These are phyloP conservation scores for Sugiyamaella floridensis DNA, from an alignment of 805 yeast species.

Conservation along the genomic window DNA sequence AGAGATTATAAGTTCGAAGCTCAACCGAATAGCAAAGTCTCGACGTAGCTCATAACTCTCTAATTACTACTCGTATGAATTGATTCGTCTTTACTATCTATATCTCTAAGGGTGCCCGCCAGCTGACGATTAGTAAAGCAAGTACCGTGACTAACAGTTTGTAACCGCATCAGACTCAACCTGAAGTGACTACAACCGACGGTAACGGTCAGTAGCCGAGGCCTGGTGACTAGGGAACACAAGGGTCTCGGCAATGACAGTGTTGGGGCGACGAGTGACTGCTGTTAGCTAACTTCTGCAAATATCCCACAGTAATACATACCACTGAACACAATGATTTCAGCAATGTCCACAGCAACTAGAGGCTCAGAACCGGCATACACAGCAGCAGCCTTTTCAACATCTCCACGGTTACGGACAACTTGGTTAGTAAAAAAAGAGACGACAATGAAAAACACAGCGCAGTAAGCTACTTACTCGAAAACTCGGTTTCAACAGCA, in stretches of 20 bases:
- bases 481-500: conserved; percentile 72
- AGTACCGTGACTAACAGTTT: no score
- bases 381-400: conserved; percentile 52
- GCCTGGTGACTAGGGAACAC: conserved; percentile 87
- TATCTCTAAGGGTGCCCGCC: no score
- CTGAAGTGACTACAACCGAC: neutral
- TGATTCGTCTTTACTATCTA: no score
- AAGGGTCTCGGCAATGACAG: conserved; percentile 73
- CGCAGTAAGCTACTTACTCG: conserved; percentile 24
- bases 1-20: no score
- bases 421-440: conserved; percentile 22
- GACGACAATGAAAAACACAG: neutral
- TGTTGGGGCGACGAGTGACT: conserved; percentile 57
- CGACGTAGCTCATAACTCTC: neutral
- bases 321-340: conserved; percentile 53
- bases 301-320: conserved; percentile 9
- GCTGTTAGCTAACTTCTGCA: neutral
- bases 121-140: no score
- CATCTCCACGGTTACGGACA: conserved; percentile 59
- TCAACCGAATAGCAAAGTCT: no score
- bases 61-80: neutral
- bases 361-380: conserved; percentile 65
- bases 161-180: neutral
- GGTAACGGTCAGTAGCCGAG: conserved; percentile 47
- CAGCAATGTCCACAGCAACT: conserved; percentile 68